Evolutionary conservation across 176 grass and related monocot genomes (phyloP).

Genomic region (Juncus inflexus): DNA sequence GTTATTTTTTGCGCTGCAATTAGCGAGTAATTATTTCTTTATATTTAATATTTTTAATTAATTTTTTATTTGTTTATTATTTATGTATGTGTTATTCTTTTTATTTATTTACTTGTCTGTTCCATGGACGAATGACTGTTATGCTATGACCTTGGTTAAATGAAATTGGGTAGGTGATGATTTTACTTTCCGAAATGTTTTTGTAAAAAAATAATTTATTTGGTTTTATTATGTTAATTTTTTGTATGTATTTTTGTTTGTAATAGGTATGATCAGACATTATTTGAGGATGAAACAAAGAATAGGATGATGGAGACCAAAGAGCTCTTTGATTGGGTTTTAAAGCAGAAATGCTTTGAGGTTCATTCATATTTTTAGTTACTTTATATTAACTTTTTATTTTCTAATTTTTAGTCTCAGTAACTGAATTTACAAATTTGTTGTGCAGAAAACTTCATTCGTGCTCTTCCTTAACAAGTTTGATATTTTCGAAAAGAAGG

Average conservation of each 20-base stretch:
- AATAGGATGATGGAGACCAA: conserved; percentile 98
- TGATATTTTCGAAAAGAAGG: conserved; percentile 95
- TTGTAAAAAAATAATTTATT: background rate
- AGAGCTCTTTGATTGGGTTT: conserved; percentile 90
- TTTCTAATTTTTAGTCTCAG: conserved; percentile 11
- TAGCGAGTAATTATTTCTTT: conserved; percentile 62
- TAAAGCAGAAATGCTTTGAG: conserved; percentile 95
- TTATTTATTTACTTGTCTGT: background rate
- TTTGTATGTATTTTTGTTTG: background rate
- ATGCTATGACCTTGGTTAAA: too few species aligned
- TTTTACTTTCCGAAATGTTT: background rate
- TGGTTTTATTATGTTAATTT: background rate
- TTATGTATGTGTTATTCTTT: background rate
- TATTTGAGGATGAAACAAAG: conserved; percentile 86
- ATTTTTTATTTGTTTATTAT: conserved; percentile 2
- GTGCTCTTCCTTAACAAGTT: conserved; percentile 98
- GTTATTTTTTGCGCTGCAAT: conserved; percentile 99
- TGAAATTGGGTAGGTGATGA: background rate
- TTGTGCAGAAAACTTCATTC: conserved; percentile 91
- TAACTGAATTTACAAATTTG: conserved; percentile 17
- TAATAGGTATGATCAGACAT: conserved; percentile 80
- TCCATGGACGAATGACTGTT: background rate
- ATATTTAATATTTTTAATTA: too few species aligned
- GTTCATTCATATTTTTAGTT: conserved; percentile 32
- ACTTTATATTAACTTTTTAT: too few species aligned